Evolutionary conservation across 2,329 filamentous ascomycete species (phyloP).

Genomic region (Sporothrix variecibatus): DNA sequence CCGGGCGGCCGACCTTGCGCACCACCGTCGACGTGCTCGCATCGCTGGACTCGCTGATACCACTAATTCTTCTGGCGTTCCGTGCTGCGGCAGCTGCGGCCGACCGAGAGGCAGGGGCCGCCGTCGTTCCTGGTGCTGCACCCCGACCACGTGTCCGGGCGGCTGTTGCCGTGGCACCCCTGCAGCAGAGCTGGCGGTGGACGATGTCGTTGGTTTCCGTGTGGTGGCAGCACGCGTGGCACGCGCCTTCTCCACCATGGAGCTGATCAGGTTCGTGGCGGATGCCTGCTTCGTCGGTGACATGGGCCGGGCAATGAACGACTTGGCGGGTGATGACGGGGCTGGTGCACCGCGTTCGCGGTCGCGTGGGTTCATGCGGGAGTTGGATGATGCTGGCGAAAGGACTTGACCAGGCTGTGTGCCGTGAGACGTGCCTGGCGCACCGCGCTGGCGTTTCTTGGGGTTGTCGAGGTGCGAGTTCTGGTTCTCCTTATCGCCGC

Average conservation of each 20-base stretch:
- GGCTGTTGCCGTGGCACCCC: constrained; percentile 35
- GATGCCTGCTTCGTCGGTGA: constrained; percentile 63
- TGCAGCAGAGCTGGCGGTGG: constrained; percentile 45
- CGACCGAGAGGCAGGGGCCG: constrained; percentile 41
- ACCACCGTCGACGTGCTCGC: constrained; percentile 66
- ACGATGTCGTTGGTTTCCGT: constrained; percentile 49
- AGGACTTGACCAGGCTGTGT: constrained; percentile 60
- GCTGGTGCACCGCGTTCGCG: constrained; percentile 35
- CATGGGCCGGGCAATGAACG: constrained; percentile 57
- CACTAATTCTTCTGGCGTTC: constrained; percentile 57
- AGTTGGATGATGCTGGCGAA: constrained; percentile 82
- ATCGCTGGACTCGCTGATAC: constrained; percentile 64
- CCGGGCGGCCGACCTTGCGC: constrained; percentile 48
- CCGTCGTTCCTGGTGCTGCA: constrained; percentile 40
- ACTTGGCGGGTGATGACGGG: constrained; percentile 56
- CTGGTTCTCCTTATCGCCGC: constrained; percentile 77
- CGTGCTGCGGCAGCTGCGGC: constrained; percentile 37
- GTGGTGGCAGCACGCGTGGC: constrained; percentile 50
- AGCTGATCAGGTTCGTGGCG: constrained; percentile 52
- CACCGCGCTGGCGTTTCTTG: constrained; percentile 65
- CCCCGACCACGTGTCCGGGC: constrained; percentile 36
- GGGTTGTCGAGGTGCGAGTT: constrained; percentile 60
- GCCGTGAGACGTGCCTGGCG: constrained; percentile 34
- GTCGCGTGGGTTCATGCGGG: constrained; percentile 63
- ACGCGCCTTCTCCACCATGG: constrained; percentile 64